These are phyloP conservation scores for Capsella bursapastoris DNA, from an alignment of 345 rosid species.

Conservation along the genomic window DNA sequence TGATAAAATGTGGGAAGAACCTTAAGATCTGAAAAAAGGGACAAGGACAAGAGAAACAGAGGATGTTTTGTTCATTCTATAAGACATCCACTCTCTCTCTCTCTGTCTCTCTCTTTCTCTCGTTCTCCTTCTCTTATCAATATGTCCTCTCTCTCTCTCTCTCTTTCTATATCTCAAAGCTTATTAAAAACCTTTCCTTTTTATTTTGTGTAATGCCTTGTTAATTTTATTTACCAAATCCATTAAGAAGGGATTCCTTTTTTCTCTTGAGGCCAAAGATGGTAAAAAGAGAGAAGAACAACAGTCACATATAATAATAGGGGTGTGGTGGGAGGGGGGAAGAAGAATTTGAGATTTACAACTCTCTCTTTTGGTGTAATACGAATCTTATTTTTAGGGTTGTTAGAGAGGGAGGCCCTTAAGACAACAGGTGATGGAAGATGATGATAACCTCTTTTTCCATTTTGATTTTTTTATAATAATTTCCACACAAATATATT, in stretches of 20 bases:
- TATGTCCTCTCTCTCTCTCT: slow-evolving; percentile 40
- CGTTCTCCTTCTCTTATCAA: slow-evolving; percentile 45
- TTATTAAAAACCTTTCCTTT: slow-evolving; percentile 63
- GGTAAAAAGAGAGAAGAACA: slow-evolving; percentile 60
- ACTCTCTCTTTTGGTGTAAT: slow-evolving; percentile 22
- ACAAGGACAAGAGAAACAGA: slow-evolving; percentile 60
- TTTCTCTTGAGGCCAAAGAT: slow-evolving; percentile 48
- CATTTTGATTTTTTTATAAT: background rate
- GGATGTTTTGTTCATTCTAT: slow-evolving; percentile 60
- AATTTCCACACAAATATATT: slow-evolving; percentile 2
- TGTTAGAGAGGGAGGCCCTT: slow-evolving; percentile 39
- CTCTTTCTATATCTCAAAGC: slow-evolving; percentile 44
- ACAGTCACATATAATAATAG: slow-evolving; percentile 54
- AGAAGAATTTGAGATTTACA: slow-evolving; percentile 42
- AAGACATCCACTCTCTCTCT: slow-evolving; percentile 43
- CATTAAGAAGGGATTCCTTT: slow-evolving; percentile 59
- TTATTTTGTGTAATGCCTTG: slow-evolving; percentile 43
- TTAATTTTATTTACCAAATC: slow-evolving; percentile 40
- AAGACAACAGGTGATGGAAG: slow-evolving; percentile 50
- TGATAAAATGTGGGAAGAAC: slow-evolving; percentile 54
- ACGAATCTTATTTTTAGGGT: slow-evolving; percentile 43
- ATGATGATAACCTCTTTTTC: slow-evolving; percentile 33
- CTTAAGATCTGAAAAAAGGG: slow-evolving; percentile 78
- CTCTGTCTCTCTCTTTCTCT: slow-evolving; percentile 39
- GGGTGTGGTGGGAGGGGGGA: background rate